Conservation (phyloP, 495 filamentous ascomycete species). For the Penicillium waksmanii region DNA sequence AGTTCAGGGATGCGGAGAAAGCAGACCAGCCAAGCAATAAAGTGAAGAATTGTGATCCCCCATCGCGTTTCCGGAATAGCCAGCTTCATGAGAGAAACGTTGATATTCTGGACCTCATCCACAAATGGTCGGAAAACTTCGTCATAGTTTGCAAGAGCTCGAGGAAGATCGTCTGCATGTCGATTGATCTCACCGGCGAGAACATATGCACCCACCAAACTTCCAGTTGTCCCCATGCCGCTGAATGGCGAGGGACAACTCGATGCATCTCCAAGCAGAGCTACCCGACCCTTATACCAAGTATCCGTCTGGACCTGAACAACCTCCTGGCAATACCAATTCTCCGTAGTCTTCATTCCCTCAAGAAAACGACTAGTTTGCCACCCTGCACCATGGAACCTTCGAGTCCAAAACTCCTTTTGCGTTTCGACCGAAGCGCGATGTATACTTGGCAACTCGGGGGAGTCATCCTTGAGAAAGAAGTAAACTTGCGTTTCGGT, state of each 20-base stretch:
- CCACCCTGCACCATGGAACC: constrained; percentile 52
- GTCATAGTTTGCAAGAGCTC: constrained; percentile 35
- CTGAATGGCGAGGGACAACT: constrained; percentile 52
- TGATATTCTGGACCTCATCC: constrained; percentile 32
- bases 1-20: constrained; percentile 30
- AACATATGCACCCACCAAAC: constrained; percentile 55
- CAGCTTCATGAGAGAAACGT: constrained; percentile 17
- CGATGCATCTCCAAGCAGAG: constrained; percentile 59
- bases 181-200: constrained; percentile 55
- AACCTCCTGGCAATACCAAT: constrained; percentile 52
- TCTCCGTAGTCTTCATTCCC: constrained; percentile 41
- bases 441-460: constrained; percentile 20
- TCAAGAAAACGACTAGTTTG: constrained; percentile 43
- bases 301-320: constrained; percentile 45
- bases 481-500: constrained; percentile 30
- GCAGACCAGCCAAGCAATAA: constrained; percentile 23
- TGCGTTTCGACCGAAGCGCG: constrained; percentile 27
- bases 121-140: constrained; percentile 34
- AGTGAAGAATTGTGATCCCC: constrained; percentile 29
- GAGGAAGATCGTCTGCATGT: constrained; percentile 19
- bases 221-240: constrained; percentile 52
- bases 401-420: constrained; percentile 29
- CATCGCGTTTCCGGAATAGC: constrained; percentile 27
- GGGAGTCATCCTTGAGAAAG: constrained; percentile 22
- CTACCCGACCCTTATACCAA: constrained; percentile 53